Percentiles rank a stretch among this genome's conserved stretches.
phyloP scores from a whole-genome alignment of 2,329 filamentous ascomycete species.

The Cucurbitaria berberidis region DNA sequence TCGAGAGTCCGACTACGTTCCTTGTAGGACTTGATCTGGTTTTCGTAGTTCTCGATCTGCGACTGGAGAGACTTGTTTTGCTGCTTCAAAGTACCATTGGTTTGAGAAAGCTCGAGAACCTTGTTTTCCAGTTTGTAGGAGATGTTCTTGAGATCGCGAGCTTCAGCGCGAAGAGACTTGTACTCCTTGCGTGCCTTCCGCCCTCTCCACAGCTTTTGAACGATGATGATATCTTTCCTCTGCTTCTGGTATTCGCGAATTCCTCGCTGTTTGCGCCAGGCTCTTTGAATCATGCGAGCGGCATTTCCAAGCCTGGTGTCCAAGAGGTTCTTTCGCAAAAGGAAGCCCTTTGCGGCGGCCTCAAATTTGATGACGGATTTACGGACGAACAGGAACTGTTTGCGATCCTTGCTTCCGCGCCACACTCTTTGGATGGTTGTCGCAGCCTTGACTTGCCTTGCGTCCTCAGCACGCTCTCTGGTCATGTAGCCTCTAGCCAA shows the following conservation, averaged over 20 bases:
- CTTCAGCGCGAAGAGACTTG: constrained; percentile 91
- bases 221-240: constrained; percentile 83
- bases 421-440: constrained; percentile 95
- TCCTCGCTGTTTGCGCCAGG: constrained; percentile 82
- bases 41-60: constrained; percentile 95
- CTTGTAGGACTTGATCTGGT: constrained; percentile 95
- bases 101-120: constrained; percentile 96
- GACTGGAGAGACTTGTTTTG: constrained; percentile 89
- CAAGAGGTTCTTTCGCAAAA: constrained; percentile 89
- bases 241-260: constrained; percentile 85
- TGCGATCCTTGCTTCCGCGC: constrained; percentile 90
- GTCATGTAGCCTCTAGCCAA: constrained; percentile 78
- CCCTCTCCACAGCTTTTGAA: constrained; percentile 93
- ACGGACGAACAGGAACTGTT: constrained; percentile 77
- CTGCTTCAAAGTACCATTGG: constrained; percentile 86
- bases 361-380: constrained; percentile 87
- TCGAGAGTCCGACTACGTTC: constrained; percentile 89
- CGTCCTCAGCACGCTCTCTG: constrained; percentile 77
- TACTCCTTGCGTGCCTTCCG: constrained; percentile 80
- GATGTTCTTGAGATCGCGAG: constrained; percentile 97
- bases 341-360: constrained; percentile 87
- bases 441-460: constrained; percentile 82
- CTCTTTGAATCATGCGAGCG: constrained; percentile 85
- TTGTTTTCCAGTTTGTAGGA: constrained; percentile 99
- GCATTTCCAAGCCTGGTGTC: constrained; percentile 93